Conservation (phyloP, 306 rosid species). For the Begonia loranthoides region DNA sequence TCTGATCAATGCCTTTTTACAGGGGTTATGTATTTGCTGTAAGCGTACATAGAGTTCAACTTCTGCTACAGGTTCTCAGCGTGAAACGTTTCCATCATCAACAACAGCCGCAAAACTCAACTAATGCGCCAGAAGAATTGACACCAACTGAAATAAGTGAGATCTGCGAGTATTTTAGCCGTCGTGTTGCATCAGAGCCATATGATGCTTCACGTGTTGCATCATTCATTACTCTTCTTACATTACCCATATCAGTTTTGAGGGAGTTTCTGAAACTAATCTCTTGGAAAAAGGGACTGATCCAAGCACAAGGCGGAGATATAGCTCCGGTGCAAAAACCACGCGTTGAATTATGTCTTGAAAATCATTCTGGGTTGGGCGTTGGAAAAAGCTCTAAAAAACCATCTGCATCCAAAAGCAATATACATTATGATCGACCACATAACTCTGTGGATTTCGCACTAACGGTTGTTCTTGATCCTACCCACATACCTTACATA, state of each 20-base stretch:
- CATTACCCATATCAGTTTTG: conserved; percentile 82
- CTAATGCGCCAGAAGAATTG: conserved; percentile 75
- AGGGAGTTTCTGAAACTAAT: conserved; percentile 92
- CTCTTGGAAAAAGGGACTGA: conserved; percentile 89
- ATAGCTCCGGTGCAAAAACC: conserved; percentile 78
- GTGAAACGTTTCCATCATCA: conserved; percentile 97
- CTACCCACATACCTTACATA: conserved; percentile 75
- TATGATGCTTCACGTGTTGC: conserved; percentile 99
- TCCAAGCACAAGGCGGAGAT: conserved; percentile 85
- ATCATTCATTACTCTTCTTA: conserved; percentile 92
- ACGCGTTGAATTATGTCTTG: conserved; percentile 93
- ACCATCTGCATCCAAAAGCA: conserved; percentile 70
- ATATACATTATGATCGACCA: conserved; percentile 77
- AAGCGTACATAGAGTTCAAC: conserved; percentile 96
- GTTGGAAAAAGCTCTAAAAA: conserved; percentile 39
- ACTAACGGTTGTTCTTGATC: conserved; percentile 90
- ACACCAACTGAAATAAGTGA: conserved; percentile 79
- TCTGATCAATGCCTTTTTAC: conserved; percentile 17
- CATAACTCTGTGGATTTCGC: conserved; percentile 93
- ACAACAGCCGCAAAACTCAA: conserved; percentile 69
- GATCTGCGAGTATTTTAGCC: conserved; percentile 96
- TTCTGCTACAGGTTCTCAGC: conserved; percentile 96
- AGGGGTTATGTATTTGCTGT: conserved; percentile 99
- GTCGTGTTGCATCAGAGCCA: conserved; percentile 98
- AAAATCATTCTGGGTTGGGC: conserved; percentile 72